Percentiles rank a stretch among this genome's conserved stretches.
phyloP scores from a whole-genome alignment of 257 asterid genomes.

The Fraxinus cuspidata region DNA sequence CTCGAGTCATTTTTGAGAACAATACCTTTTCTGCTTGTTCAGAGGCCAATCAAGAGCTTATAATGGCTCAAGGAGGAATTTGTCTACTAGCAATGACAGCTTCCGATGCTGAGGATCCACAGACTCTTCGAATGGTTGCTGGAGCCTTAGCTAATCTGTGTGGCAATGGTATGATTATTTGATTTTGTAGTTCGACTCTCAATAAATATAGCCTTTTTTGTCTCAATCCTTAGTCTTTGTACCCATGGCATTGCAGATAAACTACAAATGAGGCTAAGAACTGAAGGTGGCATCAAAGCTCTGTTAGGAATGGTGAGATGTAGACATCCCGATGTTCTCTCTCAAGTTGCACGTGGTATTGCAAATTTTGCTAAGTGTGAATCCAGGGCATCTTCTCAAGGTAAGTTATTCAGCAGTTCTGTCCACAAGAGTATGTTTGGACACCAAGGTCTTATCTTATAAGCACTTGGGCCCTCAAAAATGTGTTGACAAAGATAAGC shows the following conservation, averaged over 20 bases:
- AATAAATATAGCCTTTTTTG: background rate
- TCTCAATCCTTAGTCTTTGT: conserved; percentile 14
- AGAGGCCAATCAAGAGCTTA: conserved; percentile 95
- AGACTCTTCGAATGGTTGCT: conserved; percentile 98
- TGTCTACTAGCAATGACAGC: conserved; percentile 82
- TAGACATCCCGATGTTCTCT: conserved; percentile 92
- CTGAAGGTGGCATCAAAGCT: conserved; percentile 99
- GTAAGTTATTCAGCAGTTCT: conserved; percentile 34
- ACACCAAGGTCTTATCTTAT: too few species aligned
- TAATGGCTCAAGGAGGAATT: conserved; percentile 98
- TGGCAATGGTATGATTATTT: conserved; percentile 74
- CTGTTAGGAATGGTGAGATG: conserved; percentile 95
- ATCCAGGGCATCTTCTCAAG: conserved; percentile 88
- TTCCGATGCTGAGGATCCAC: conserved; percentile 97
- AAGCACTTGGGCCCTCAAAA: too few species aligned
- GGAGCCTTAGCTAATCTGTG: conserved; percentile 99
- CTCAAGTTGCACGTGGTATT: conserved; percentile 98
- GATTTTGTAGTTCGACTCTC: conserved; percentile 20
- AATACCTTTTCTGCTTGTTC: conserved; percentile 26
- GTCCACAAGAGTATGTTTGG: too few species aligned
- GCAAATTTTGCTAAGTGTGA: conserved; percentile 98
- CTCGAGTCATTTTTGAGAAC: conserved; percentile 10
- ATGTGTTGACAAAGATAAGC: too few species aligned
- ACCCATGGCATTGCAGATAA: conserved; percentile 58
- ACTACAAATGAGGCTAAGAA: conserved; percentile 82